Conservation (phyloP, 75 land plant genomes). For the Cryptomeria japonica region DNA sequence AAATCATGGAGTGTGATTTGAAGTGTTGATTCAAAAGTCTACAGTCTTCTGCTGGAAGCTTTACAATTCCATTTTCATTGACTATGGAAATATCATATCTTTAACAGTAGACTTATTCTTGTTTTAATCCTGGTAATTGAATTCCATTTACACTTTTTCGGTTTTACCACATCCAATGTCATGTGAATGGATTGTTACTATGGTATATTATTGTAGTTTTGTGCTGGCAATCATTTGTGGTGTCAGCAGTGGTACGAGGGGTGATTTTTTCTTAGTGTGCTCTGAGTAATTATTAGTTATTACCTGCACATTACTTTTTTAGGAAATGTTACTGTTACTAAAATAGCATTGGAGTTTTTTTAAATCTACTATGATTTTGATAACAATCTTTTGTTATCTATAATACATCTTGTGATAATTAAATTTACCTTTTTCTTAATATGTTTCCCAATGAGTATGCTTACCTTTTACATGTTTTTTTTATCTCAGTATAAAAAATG, state of each 20-base stretch:
- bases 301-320: neutral
- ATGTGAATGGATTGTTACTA: no score
- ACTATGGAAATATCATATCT: no score
- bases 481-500: neutral
- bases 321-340: neutral
- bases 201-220: neutral
- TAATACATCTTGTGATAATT: neutral
- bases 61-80: no score
- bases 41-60: no score
- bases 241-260: neutral
- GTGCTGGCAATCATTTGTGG: neutral
- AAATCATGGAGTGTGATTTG: no score
- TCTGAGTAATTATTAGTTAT: neutral
- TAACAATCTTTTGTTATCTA: neutral
- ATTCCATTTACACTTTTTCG: no score
- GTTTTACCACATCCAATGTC: no score
- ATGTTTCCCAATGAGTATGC: neutral
- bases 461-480: neutral
- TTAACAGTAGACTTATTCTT: no score
- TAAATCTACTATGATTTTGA: neutral
- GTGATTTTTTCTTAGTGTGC: neutral
- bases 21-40: no score
- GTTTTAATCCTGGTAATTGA: no score
- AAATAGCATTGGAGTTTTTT: neutral
- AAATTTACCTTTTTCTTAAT: neutral